Base-by-base conservation (phyloP, 2,329 filamentous ascomycete species). In the Penicillium brasilianum region DNA sequence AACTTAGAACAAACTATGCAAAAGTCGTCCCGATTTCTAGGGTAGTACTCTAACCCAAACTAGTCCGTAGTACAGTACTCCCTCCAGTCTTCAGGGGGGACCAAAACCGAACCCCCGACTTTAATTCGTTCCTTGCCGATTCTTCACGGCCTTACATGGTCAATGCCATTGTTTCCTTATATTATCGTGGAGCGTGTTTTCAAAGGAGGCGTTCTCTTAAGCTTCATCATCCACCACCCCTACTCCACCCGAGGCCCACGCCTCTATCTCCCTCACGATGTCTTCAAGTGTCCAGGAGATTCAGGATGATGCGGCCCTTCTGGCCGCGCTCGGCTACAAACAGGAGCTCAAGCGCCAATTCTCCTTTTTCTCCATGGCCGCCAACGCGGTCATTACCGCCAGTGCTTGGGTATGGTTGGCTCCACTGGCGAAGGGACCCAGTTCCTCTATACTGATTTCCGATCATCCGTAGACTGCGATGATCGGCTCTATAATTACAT, bases 271-370 rank as follows among this genome's bases (percentile, higher is more conserved):
- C 36, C 6, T 20, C 28, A 39, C 11, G 18, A 43, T 51, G 44
- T 50, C 36, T 44, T 46, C 30, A 28, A 48, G n/a, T 18, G 58
- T 32, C 46, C 11, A 46, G 10, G n/a, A n/a, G 25, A 48, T 20
- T 28, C 53, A 50, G 52, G 58, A 59, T 7, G 58, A 59, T 37
- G 52, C 58, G 52, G 54, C 58, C 44, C 44, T 59, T 3, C 9
- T 59, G 44, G 52, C 44, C 16, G 52, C 51, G 36, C 43, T 59
- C 1, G 58, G 58, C 49, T 53, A 59, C 44, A 59, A 59, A 11
- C 51, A 59, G 44, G 58, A 59, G 36, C 30, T 59, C 20, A 43
- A 55, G 13, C 58, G 58, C n/a, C 58, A 59, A 39, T 59, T 59
- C 50, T 55, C 51, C 5, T 54, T 49, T 36, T 59, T 59, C 53